Percentiles rank a stretch among this genome's conserved stretches.
phyloP scores from a whole-genome alignment of 371 early-diverging fungal species.

The Rhizopus arrhizus region DNA sequence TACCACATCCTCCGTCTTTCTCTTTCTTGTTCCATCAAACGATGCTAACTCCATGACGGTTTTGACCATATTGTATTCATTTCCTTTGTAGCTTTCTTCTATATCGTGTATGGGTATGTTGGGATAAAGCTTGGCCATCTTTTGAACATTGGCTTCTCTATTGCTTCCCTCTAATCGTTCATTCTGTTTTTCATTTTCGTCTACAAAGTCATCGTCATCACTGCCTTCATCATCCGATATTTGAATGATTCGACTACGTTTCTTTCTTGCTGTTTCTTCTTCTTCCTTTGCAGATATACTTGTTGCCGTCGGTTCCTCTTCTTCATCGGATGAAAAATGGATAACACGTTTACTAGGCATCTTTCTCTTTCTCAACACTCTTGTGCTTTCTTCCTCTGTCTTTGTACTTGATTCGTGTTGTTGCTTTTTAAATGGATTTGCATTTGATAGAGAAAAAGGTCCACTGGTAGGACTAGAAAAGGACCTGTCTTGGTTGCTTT shows the following conservation, averaged over 20 bases:
- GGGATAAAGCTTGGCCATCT: slow-evolving; percentile 11
- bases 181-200: slow-evolving; percentile 14
- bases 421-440: background rate
- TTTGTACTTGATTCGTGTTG: background rate
- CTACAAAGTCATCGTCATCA: slow-evolving; percentile 24
- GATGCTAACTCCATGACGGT: background rate
- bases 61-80: background rate
- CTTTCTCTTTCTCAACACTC: slow-evolving; percentile 11
- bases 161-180: slow-evolving; percentile 2
- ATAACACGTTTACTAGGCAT: background rate
- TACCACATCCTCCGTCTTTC: slow-evolving; percentile 10
- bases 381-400: slow-evolving; percentile 8
- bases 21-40: slow-evolving; percentile 24
- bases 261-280: background rate
- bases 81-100: background rate
- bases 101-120: slow-evolving; percentile 7
- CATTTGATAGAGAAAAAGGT: slow-evolving; percentile 5
- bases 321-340: background rate
- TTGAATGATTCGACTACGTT: background rate
- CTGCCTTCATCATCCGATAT: slow-evolving; percentile 4
- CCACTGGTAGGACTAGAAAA: background rate
- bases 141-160: slow-evolving; percentile 9
- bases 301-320: slow-evolving; percentile 1
- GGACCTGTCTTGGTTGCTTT: background rate
- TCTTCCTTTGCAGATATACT: background rate